A percentile compares a stretch with the other conserved stretches of the same genome.
These are phyloP conservation scores for Porcisia hertigi DNA, from an alignment of 208 protist species.

Conservation along the genomic window DNA sequence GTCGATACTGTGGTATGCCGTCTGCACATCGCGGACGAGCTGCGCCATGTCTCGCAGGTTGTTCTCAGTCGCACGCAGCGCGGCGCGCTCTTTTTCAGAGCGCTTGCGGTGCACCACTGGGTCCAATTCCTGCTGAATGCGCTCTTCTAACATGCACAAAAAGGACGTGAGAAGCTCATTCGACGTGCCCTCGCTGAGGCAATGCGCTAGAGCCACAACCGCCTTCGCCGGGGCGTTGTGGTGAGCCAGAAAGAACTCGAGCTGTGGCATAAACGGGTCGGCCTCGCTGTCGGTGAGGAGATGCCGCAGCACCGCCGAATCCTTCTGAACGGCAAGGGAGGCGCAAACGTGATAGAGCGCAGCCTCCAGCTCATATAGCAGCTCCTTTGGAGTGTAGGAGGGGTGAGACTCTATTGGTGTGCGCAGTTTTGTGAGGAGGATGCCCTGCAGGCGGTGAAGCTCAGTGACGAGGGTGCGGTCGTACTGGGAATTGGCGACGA, in stretches of 20 bases:
- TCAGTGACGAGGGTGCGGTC: conserved; percentile 36
- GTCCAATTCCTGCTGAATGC: conserved; percentile 32
- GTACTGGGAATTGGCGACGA: conserved; percentile 51
- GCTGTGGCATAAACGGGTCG: conserved; percentile 29
- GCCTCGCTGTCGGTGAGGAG: conserved; percentile 39
- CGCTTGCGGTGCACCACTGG: conserved; percentile 24
- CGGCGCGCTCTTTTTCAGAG: conserved; percentile 29
- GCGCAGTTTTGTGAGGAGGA: conserved; percentile 44
- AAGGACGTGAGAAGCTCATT: conserved; percentile 26
- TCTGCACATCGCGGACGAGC: conserved; percentile 31
- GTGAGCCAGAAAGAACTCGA: conserved; percentile 50
- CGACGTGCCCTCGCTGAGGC: conserved; percentile 53
- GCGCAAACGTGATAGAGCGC: conserved; percentile 46
- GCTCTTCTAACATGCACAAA: conserved; percentile 38
- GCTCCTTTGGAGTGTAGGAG: conserved; percentile 50
- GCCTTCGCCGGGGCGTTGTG: conserved; percentile 41
- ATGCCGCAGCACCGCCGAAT: conserved; percentile 21
- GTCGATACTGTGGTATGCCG: conserved; percentile 46
- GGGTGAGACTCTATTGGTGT: conserved; percentile 23
- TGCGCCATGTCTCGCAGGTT: conserved; percentile 46
- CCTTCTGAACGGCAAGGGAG: conserved; percentile 39
- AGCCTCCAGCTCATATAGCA: conserved; percentile 50
- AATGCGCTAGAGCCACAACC: conserved; percentile 43
- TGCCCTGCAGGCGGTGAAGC: conserved; percentile 48
- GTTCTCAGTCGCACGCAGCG: conserved; percentile 49